Conservation (phyloP, 2,329 filamentous ascomycete genomes). For the Xylariaceae sp. region DNA sequence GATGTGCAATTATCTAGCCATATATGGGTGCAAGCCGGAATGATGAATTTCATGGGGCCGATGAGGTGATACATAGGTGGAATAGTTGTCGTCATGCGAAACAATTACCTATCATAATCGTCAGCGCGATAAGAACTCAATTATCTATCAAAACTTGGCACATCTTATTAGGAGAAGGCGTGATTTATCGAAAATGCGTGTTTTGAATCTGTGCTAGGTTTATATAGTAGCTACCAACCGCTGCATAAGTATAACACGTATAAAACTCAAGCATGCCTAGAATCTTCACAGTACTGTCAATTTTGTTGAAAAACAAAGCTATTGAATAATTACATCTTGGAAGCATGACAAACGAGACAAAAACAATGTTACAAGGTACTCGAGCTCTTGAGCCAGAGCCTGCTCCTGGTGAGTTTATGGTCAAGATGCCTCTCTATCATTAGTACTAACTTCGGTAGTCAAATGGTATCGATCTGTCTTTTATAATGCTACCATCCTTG, state of each 20-base stretch:
- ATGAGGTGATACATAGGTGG: neutral
- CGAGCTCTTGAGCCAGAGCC: neutral
- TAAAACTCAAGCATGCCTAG: no score
- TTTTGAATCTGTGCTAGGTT: slow-evolving; percentile 4
- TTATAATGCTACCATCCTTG: slow-evolving; percentile 72
- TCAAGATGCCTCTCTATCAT: neutral
- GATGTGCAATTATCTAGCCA: neutral
- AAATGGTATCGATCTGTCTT: slow-evolving; percentile 74
- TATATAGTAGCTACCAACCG: neutral
- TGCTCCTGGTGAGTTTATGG: slow-evolving; percentile 4
- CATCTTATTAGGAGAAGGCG: slow-evolving; percentile 17
- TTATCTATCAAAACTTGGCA: slow-evolving; percentile 9
- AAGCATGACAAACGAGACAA: slow-evolving; percentile 8
- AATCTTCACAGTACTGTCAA: no score
- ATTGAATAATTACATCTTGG: neutral
- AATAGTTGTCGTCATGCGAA: slow-evolving; percentile 7
- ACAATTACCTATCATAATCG: slow-evolving; percentile 1
- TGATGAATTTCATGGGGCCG: neutral
- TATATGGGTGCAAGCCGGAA: neutral
- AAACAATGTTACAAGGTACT: slow-evolving; percentile 1
- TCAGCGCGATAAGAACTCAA: slow-evolving; percentile 9
- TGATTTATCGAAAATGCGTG: slow-evolving; percentile 5
- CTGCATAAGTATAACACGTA: no score
- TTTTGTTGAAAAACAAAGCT: neutral
- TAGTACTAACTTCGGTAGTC: slow-evolving; percentile 43